Evolutionary conservation across 495 filamentous ascomycete species (phyloP).

Genomic region (Friedmanniomyces endolithicus): DNA sequence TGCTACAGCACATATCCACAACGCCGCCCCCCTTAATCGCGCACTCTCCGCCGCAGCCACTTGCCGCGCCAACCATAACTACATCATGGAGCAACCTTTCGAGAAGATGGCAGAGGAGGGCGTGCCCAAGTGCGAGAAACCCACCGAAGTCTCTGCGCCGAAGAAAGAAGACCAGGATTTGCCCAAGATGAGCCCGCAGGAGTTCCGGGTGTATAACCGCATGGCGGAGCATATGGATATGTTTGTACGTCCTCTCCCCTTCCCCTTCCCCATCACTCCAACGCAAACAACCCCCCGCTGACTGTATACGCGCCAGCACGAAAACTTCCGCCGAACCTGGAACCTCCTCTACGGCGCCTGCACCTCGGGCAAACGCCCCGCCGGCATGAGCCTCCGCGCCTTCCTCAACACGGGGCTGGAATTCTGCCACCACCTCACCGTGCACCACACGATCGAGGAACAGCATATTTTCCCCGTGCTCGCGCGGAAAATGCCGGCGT

Average conservation of each 20-base stretch:
- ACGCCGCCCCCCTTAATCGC: conserved; percentile 1
- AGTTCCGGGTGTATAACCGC: conserved; percentile 56
- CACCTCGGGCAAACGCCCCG: conserved; percentile 39
- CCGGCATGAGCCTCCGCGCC: conserved; percentile 46
- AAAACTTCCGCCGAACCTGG: conserved; percentile 65
- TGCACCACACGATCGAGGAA: conserved; percentile 82
- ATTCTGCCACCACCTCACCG: conserved; percentile 55
- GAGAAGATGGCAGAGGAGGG: conserved; percentile 11
- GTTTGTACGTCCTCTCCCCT: conserved; percentile 44
- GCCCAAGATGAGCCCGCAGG: conserved; percentile 40
- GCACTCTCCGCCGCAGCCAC: conserved; percentile 1
- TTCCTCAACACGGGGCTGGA: conserved; percentile 52
- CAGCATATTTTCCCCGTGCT: conserved; percentile 67
- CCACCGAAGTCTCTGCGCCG: not conserved
- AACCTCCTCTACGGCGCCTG: conserved; percentile 52
- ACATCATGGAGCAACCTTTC: conserved; percentile 11
- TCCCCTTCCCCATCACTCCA: too few species aligned
- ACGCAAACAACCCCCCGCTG: too few species aligned
- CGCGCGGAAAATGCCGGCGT: conserved; percentile 70
- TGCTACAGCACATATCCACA: not conserved
- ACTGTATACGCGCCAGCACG: too few species aligned
- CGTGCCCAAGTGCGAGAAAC: conserved; percentile 3
- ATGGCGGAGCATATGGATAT: conserved; percentile 68
- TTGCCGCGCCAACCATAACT: not conserved
- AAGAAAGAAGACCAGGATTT: conserved; percentile 18